These are phyloP conservation scores for Funneliformis caledonium DNA, from an alignment of 371 early-diverging fungal genomes.

Conservation along the genomic window DNA sequence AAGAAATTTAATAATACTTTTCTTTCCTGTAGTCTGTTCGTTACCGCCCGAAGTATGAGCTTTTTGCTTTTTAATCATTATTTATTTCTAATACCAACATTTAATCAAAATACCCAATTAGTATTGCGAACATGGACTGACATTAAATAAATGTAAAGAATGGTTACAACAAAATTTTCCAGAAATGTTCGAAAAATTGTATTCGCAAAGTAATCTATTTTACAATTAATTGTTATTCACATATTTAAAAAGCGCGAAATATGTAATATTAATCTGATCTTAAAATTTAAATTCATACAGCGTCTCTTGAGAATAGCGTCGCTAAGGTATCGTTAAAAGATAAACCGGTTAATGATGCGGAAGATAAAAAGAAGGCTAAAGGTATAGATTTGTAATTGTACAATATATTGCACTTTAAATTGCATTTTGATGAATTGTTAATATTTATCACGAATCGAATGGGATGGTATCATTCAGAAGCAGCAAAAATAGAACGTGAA, in stretches of 20 bases:
- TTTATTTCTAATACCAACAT: slow-evolving; percentile 16
- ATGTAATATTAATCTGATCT: not conserved
- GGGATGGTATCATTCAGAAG: slow-evolving; percentile 46
- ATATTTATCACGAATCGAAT: not conserved
- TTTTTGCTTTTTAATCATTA: not conserved
- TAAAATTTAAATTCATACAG: slow-evolving; percentile 19
- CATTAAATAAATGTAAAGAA: slow-evolving; percentile 76
- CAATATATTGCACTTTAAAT: slow-evolving; percentile 32
- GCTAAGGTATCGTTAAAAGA: slow-evolving; percentile 52
- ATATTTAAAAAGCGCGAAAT: slow-evolving; percentile 33
- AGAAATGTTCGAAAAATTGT: slow-evolving; percentile 59
- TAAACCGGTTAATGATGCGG: slow-evolving; percentile 44
- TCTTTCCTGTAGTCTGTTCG: slow-evolving; percentile 54
- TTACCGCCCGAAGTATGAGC: slow-evolving; percentile 61
- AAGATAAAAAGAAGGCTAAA: slow-evolving; percentile 51
- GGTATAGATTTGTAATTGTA: slow-evolving; percentile 57
- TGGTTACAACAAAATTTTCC: slow-evolving; percentile 74
- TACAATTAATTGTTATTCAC: slow-evolving; percentile 44
- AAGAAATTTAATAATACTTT: not conserved
- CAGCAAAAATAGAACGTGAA: slow-evolving; percentile 78
- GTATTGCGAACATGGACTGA: slow-evolving; percentile 92
- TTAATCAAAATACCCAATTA: slow-evolving; percentile 42
- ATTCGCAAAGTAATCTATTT: slow-evolving; percentile 47
- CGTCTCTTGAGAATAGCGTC: slow-evolving; percentile 47
- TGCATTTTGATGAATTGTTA: not conserved